Conservation (phyloP, 2,329 filamentous ascomycete genomes). For the Aureobasidium mangrovei region DNA sequence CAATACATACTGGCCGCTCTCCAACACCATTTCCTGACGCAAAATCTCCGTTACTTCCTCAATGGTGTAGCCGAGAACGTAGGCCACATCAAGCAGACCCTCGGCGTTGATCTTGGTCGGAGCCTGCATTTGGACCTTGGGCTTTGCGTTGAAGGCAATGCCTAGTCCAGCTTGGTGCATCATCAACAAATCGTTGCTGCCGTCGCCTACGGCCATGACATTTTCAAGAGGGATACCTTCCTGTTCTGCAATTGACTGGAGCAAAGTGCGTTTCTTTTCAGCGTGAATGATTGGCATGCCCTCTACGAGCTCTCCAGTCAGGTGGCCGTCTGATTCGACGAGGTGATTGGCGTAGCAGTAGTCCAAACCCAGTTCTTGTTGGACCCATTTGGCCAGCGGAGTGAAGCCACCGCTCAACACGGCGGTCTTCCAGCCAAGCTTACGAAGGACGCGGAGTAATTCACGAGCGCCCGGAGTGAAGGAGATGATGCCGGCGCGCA, state of each 20-base stretch:
- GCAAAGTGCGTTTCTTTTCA: constrained; percentile 62
- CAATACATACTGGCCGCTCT: constrained; percentile 11
- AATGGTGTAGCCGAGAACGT: constrained; percentile 52
- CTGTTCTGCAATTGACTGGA: constrained; percentile 60
- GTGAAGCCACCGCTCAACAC: constrained; percentile 90
- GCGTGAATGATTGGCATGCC: constrained; percentile 65
- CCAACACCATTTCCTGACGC: constrained; percentile 11
- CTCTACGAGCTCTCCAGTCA: constrained; percentile 66
- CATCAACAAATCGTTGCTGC: constrained; percentile 77
- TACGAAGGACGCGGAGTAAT: constrained; percentile 64
- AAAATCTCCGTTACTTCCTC: constrained; percentile 22
- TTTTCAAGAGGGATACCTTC: constrained; percentile 59
- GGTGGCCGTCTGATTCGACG: constrained; percentile 44
- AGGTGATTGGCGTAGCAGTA: constrained; percentile 85
- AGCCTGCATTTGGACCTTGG: constrained; percentile 69
- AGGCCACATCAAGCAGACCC: constrained; percentile 62
- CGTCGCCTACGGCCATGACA: constrained; percentile 68
- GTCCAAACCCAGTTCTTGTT: constrained; percentile 70
- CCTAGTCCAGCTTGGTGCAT: constrained; percentile 66
- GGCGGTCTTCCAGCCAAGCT: constrained; percentile 75
- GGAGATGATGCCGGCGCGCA: constrained; percentile 60
- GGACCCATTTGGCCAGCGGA: constrained; percentile 81
- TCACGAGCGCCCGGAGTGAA: constrained; percentile 74
- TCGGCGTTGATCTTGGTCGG: constrained; percentile 62
- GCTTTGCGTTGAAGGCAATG: constrained; percentile 79